Evolutionary conservation across 352 stramenopile genomes (phyloP), one percentile per base, ranked within the genome.

Genomic region (Phytophthora hibernalis): DNA sequence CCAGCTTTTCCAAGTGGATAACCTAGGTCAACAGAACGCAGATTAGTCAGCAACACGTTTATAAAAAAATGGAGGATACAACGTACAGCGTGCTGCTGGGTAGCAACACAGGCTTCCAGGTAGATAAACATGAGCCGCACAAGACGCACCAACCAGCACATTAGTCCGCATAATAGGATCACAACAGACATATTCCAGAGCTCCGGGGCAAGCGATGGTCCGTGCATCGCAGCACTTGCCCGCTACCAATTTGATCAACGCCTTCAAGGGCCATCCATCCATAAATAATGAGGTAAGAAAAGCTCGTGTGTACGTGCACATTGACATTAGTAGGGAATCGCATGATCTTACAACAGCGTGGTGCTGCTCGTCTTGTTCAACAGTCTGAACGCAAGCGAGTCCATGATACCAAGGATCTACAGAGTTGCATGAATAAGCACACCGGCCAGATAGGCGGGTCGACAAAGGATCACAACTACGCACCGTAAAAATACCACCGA

Each of bases 401-500:
- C 83, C 67, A 88, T 80, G 58, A 90, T 85, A 9, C 81, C 80
- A 75, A 91, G 85, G 56, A 91, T 89, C 82, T 90, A 55, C 38
- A 35, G 28, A 3, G 13, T 16, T 6, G n/a, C 16, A 45, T 24
- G 16, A 24, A 45, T 45, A 47, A 47, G 40, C n/a, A n/a, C 15
- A 12, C n/a, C 40, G 6, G 5, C 13, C 18, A 47, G 5, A 22
- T 13, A 31, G 18, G 47, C 10, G 33, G 11, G 4, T 40, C 24
- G 7, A 12, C 2, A 35, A 59, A 24, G 26, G 2, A 42, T 49
- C 5, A 52, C 55, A 54, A 63, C 18, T 21, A 82, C 78, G 48
- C 28, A 97, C 85, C 49, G 90, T 96, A 76, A 96, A 97, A 12
- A 97, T 82, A 24, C 95, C 95, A 24, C 95, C 95, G 28, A 98